phyloP scores from a whole-genome alignment of 768 basidiomycete species.

The Auriscalpium orientale region DNA sequence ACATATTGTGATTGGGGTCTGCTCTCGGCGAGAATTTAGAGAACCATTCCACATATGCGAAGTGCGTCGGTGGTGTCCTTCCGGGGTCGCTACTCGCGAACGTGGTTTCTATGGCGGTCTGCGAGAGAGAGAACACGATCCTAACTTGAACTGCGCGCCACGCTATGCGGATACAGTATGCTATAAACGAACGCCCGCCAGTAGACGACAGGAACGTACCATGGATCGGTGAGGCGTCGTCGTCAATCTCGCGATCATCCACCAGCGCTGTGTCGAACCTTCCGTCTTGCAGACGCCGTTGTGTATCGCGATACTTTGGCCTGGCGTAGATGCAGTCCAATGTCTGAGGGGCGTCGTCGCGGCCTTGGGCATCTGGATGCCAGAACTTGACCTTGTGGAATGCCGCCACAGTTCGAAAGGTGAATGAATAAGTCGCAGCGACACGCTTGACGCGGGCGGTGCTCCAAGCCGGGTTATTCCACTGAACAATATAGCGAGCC shows the following conservation, averaged over 20 bases:
- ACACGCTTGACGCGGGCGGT: constrained; percentile 12
- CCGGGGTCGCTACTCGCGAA: background rate
- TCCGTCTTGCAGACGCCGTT: constrained; percentile 13
- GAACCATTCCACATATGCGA: constrained; percentile 28
- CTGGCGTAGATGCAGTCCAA: constrained; percentile 26
- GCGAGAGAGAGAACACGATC: constrained; percentile 19
- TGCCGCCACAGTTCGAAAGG: constrained; percentile 21
- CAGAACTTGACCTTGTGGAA: constrained; percentile 22
- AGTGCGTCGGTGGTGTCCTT: constrained; percentile 15
- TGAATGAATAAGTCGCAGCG: constrained; percentile 9
- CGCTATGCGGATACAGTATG: background rate
- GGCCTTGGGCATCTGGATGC: constrained; percentile 9
- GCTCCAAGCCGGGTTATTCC: constrained; percentile 15
- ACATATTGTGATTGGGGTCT: constrained; percentile 19
- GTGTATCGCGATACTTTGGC: constrained; percentile 16
- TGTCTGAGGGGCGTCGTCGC: constrained; percentile 4
- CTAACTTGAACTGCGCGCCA: constrained; percentile 15
- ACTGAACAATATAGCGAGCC: constrained; percentile 18
- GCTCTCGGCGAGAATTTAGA: constrained; percentile 10
- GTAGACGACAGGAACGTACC: constrained; percentile 19
- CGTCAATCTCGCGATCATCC: constrained; percentile 7
- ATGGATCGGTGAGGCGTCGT: constrained; percentile 6
- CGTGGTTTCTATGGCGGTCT: background rate
- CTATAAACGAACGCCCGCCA: too few relatives aligned
- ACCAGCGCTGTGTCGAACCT: constrained; percentile 31